These are phyloP conservation scores for Stylosanthes scabra DNA, from an alignment of 331 rosid genomes.

Conservation along the genomic window DNA sequence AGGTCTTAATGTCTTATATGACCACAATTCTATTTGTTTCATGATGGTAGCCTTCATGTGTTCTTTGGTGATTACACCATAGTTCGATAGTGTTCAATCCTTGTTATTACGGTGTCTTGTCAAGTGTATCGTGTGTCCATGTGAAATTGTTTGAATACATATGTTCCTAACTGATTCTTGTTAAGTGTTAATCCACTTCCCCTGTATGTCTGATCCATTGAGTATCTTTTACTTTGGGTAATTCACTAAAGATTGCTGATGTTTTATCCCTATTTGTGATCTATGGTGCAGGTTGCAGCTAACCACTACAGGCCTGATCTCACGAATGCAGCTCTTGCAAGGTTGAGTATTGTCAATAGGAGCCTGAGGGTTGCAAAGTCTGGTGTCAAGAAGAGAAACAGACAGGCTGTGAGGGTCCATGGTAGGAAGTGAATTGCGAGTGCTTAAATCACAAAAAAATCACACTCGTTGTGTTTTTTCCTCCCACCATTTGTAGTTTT, in stretches of 20 bases:
- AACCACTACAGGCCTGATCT: constrained; percentile 94
- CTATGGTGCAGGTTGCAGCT: constrained; percentile 61
- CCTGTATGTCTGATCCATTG: no score
- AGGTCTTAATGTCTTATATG: background rate
- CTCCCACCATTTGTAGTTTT: constrained; percentile 31
- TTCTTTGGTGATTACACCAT: background rate
- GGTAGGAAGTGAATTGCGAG: constrained; percentile 59
- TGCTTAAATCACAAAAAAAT: background rate
- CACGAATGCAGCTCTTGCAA: constrained; percentile 82
- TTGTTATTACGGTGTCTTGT: background rate
- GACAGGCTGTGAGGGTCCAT: constrained; percentile 61
- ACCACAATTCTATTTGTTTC: background rate
- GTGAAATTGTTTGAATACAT: background rate
- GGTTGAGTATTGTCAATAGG: constrained; percentile 82
- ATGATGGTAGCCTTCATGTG: background rate
- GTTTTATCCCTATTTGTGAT: background rate
- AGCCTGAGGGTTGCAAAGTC: constrained; percentile 95
- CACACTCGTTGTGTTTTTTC: constrained; percentile 18
- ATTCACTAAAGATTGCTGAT: background rate
- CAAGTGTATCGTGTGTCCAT: background rate
- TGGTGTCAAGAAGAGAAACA: constrained; percentile 94
- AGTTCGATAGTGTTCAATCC: no score
- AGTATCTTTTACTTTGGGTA: background rate
- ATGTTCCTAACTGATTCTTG: background rate
- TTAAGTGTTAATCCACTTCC: no score